Evolutionary conservation across 176 grass and related monocot genomes (phyloP).

Genomic region (Panicum miliaceum): DNA sequence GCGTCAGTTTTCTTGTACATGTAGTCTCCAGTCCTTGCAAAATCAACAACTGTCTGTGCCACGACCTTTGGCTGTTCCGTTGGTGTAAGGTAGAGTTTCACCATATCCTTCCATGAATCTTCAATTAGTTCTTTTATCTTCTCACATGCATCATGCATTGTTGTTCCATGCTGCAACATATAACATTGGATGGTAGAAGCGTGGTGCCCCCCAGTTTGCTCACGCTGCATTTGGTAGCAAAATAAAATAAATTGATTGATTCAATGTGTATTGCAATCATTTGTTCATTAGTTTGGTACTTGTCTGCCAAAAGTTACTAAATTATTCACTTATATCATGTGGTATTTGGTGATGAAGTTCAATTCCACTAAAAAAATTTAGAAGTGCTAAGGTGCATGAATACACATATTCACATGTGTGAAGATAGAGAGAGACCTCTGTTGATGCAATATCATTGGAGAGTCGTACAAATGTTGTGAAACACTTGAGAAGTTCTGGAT

Average conservation of each 20-base stretch:
- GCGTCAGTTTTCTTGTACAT: constrained; percentile 5
- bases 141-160: neutral
- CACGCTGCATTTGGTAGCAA: constrained; percentile 7
- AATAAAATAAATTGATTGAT: too few relatives aligned
- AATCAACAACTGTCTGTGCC: neutral
- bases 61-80: neutral
- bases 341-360: too few relatives aligned
- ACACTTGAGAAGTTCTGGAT: constrained; percentile 11
- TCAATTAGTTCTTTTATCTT: constrained; percentile 24
- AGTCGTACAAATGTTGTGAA: neutral
- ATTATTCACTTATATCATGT: too few relatives aligned
- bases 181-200: constrained; percentile 37
- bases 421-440: constrained; percentile 7
- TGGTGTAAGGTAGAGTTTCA: neutral
- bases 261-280: too few relatives aligned
- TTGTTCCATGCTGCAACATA: constrained; percentile 31
- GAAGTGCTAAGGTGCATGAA: too few relatives aligned
- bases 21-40: neutral
- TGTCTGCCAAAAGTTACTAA: too few relatives aligned
- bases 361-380: too few relatives aligned
- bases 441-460: constrained; percentile 31
- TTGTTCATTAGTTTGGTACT: too few relatives aligned
- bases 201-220: constrained; percentile 14
- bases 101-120: constrained; percentile 46
- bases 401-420: neutral